Base-by-base conservation (phyloP, 23 red algal genomes). In the Cyanidium caldarium region DNA sequence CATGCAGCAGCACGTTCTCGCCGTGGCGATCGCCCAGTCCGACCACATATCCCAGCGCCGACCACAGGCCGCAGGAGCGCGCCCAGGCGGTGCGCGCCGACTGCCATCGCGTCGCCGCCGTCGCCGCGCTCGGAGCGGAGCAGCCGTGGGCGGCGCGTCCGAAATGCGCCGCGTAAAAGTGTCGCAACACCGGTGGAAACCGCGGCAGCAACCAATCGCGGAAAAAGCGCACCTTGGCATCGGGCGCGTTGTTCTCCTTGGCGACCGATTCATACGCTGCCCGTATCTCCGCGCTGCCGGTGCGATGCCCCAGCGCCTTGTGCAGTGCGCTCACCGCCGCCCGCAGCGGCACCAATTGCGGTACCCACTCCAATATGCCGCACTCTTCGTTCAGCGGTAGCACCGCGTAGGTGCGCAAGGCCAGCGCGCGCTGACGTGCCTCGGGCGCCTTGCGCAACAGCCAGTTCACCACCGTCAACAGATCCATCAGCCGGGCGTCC, bases 281-380 rank as follows among this genome's bases (percentile, higher is more conserved):
- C 26, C 67, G 37, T n/a, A 94, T 80, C 56, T 71, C 58, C 65
- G 10, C 16, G 38, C 44, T 65, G 42, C 66, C 67, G 0, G 76
- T 78, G 40, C 66, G 0, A 33, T 43, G 25, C n/a, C 57, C 72
- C 39, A 81, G 5, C 25, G 65, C 45, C 31, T 36, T 37, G 23
- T 89, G 85, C 65, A 81, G 65, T 0, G 23, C 14, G 21, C 65
- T 56, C 2, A 89, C 85, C 44, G 80, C 67, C 25, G 73, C 77
- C 29, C 85, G 77, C 67, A 89, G 39, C 45, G 85, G 68, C 65
- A 73, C 39, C 43, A 98, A 43, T 57, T 98, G 70, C 36, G 86
- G 73, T n/a, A 98, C 76, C 92, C 92, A 98, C 36, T 98, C 92
- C 41, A 98, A 66, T 42, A 98, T 82, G 0, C 92, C 92, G 38